These are phyloP conservation scores for Letharia columbiana DNA, from an alignment of 495 filamentous ascomycete genomes.

Conservation along the genomic window DNA sequence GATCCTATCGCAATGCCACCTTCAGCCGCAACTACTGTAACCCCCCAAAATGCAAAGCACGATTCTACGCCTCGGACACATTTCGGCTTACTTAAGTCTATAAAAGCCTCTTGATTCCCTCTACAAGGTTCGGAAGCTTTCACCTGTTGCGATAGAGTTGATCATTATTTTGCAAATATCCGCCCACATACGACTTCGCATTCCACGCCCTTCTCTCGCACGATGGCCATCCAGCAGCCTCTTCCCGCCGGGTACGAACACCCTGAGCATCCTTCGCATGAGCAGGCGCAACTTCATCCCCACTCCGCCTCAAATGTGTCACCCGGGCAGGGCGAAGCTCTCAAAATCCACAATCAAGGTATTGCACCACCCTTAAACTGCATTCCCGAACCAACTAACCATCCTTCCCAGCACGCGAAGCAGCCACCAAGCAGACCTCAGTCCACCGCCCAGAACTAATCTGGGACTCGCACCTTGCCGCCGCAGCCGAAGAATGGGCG, in stretches of 20 bases:
- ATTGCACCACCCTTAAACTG: not conserved
- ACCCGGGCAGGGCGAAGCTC: conserved; percentile 4
- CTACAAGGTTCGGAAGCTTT: not conserved
- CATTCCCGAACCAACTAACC: not conserved
- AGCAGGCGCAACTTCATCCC: not conserved
- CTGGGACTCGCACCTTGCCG: conserved; percentile 32
- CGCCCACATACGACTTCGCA: not conserved
- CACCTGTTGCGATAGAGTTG: not conserved
- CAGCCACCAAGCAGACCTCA: not conserved
- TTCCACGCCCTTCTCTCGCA: not conserved
- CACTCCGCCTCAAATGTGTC: not conserved
- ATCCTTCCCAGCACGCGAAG: conserved; percentile 5
- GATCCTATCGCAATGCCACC: conserved; percentile 3
- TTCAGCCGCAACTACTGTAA: not conserved
- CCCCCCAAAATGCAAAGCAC: not conserved
- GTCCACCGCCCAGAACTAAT: conserved; percentile 23
- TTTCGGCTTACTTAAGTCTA: not conserved
- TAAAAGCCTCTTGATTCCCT: not conserved
- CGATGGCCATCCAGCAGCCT: not conserved
- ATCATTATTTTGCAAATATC: not conserved
- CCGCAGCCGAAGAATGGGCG: conserved; percentile 30
- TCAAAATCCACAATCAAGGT: conserved; percentile 18
- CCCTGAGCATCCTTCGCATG: not conserved
- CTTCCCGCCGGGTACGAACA: not conserved
- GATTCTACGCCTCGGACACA: not conserved